Conservation (phyloP, 78 protist species). For the Pigoraptor vietnamica region DNA sequence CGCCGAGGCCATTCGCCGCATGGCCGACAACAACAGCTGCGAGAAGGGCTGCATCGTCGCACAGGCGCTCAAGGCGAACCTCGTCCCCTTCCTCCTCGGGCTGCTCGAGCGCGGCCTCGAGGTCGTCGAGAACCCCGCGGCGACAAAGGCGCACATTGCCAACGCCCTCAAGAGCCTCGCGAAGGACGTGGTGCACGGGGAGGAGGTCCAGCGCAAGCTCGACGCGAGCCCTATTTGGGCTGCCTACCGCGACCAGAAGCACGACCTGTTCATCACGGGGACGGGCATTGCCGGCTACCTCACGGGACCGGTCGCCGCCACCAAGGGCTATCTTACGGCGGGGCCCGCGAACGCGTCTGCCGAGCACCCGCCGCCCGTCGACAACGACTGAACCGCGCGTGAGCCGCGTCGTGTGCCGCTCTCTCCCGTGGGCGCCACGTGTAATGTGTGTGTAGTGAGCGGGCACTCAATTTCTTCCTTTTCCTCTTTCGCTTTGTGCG, state of each 20-base stretch:
- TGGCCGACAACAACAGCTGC: neutral
- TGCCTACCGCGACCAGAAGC: neutral
- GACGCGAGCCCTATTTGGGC: neutral
- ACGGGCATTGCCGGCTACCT: slow-evolving; percentile 1
- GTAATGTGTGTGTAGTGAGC: too few relatives aligned
- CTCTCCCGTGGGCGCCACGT: too few relatives aligned
- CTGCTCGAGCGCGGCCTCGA: neutral
- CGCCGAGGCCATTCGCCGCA: neutral
- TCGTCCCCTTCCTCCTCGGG: neutral
- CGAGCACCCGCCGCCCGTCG: too few relatives aligned
- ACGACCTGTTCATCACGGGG: neutral
- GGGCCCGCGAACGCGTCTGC: too few relatives aligned
- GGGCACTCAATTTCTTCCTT: too few relatives aligned
- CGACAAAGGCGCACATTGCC: neutral
- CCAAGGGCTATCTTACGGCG: neutral
- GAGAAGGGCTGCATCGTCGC: neutral
- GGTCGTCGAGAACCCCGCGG: neutral
- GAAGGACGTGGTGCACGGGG: neutral
- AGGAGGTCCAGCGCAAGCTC: neutral
- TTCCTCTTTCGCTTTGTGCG: too few relatives aligned
- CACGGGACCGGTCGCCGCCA: neutral
- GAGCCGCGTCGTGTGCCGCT: too few relatives aligned
- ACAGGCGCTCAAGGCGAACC: neutral
- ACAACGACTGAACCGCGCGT: too few relatives aligned
- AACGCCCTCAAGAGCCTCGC: neutral